These are phyloP conservation scores for Mycena vitilis DNA, from an alignment of 768 basidiomycete species.

Conservation along the genomic window DNA sequence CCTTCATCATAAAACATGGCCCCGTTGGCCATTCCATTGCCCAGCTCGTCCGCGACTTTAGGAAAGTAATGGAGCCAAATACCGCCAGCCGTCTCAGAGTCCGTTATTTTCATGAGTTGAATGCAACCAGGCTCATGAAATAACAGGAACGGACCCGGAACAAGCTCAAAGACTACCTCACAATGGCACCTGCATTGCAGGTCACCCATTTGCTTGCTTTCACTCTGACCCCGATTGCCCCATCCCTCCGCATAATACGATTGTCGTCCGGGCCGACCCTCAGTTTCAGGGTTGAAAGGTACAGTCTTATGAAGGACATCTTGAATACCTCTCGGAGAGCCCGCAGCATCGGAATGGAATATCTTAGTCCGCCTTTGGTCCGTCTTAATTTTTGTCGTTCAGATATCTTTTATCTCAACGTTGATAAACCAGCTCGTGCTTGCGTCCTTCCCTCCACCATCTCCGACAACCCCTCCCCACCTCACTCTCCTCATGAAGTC, in stretches of 20 bases:
- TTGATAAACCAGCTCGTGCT: conserved; percentile 79
- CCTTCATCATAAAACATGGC: conserved; percentile 97
- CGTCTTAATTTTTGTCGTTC: conserved; percentile 41
- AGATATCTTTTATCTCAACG: conserved; percentile 4
- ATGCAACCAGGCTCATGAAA: conserved; percentile 25
- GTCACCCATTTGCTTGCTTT: conserved; percentile 95
- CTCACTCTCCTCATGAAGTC: conserved; percentile 93
- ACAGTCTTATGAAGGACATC: conserved; percentile 91
- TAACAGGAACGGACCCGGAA: conserved; percentile 88
- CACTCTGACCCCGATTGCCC: conserved; percentile 86
- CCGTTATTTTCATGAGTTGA: conserved; percentile 35
- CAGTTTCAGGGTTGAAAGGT: conserved; percentile 92
- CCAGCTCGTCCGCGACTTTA: conserved; percentile 91
- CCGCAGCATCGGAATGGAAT: conserved; percentile 86
- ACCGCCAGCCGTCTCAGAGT: conserved; percentile 94
- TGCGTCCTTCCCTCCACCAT: conserved; percentile 84
- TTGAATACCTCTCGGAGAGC: conserved; percentile 73
- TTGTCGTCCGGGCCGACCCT: conserved; percentile 93
- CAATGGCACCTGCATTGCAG: conserved; percentile 89
- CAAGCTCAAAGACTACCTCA: conserved; percentile 93
- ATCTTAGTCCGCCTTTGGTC: conserved; percentile 92
- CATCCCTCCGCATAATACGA: conserved; percentile 87
- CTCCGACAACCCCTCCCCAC: conserved; percentile 82
- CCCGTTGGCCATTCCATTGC: conserved; percentile 88
- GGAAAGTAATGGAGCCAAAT: conserved; percentile 98